phyloP scores from a whole-genome alignment of 139 green algal genomes.

The Cymbomonas tetramitiformis region DNA sequence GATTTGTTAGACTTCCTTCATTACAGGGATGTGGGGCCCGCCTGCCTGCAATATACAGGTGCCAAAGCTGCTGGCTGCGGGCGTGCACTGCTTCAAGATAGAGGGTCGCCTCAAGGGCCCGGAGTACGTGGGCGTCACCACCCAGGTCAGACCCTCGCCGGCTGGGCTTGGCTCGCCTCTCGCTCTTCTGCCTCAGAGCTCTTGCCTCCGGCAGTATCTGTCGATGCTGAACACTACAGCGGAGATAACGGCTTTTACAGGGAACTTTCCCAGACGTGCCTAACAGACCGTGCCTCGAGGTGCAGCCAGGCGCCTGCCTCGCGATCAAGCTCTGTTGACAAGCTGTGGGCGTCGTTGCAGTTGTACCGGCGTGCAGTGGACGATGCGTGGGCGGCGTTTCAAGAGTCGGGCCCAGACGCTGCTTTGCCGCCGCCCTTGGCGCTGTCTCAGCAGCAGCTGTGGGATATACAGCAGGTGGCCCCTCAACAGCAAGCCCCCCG shows the following conservation, averaged over 20 bases:
- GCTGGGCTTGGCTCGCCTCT: too few species aligned
- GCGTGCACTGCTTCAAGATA: conserved; percentile 71
- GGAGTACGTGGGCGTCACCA: conserved; percentile 70
- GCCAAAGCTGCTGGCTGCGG: conserved; percentile 49
- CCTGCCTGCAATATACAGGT: too few species aligned
- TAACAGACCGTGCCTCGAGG: too few species aligned
- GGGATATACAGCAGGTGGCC: conserved; percentile 34
- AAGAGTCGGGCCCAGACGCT: conserved; percentile 47
- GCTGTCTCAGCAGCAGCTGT: not conserved
- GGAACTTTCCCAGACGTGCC: not conserved
- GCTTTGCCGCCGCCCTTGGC: conserved; percentile 22
- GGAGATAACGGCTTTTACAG: too few species aligned
- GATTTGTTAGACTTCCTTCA: not conserved
- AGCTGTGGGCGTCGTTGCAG: too few species aligned
- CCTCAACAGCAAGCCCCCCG: too few species aligned
- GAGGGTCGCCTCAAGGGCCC: conserved; percentile 68
- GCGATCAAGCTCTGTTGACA: too few species aligned
- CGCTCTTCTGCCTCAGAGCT: not conserved
- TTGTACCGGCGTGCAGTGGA: conserved; percentile 51
- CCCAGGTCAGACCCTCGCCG: too few species aligned
- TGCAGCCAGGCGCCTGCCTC: too few species aligned
- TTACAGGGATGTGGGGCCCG: too few species aligned
- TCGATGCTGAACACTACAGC: too few species aligned
- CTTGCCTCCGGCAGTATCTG: not conserved
- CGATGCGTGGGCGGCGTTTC: conserved; percentile 46